phyloP scores from a whole-genome alignment of 176 grass and related monocot genomes.

The Bonia amplexicaulis region DNA sequence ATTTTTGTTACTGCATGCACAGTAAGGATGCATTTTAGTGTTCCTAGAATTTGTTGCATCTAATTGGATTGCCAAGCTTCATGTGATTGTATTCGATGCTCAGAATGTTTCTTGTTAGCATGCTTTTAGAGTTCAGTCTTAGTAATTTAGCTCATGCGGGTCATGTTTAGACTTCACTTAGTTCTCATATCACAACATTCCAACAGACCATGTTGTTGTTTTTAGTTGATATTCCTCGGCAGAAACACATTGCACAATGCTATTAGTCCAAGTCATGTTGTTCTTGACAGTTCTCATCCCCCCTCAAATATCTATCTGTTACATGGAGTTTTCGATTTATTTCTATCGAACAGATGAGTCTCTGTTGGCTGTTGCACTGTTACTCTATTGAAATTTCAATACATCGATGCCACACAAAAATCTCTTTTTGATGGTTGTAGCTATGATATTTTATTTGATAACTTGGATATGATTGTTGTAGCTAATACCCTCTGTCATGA shows the following conservation, averaged over 20 bases:
- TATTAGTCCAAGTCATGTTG: neutral
- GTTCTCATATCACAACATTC: neutral
- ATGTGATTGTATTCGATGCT: neutral
- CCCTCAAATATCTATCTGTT: neutral
- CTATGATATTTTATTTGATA: conserved; percentile 1
- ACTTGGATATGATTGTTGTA: neutral
- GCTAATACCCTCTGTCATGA: too few species aligned
- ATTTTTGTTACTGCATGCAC: neutral
- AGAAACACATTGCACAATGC: neutral
- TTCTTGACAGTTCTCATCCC: neutral
- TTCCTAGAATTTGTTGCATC: neutral
- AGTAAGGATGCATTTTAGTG: neutral
- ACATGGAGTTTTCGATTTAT: neutral
- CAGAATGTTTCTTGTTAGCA: neutral
- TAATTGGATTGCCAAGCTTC: neutral
- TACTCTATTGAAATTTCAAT: neutral
- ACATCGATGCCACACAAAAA: neutral
- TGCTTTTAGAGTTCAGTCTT: conserved; percentile 12
- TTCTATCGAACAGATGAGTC: neutral
- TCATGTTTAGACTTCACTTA: neutral
- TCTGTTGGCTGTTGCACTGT: neutral
- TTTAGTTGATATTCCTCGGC: neutral
- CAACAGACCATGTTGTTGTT: neutral
- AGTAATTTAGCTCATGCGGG: neutral
- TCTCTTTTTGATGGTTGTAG: neutral